These are phyloP conservation scores for Phellopilus nigrolimitatus DNA, from an alignment of 1,284 basidiomycete genomes.

Conservation along the genomic window DNA sequence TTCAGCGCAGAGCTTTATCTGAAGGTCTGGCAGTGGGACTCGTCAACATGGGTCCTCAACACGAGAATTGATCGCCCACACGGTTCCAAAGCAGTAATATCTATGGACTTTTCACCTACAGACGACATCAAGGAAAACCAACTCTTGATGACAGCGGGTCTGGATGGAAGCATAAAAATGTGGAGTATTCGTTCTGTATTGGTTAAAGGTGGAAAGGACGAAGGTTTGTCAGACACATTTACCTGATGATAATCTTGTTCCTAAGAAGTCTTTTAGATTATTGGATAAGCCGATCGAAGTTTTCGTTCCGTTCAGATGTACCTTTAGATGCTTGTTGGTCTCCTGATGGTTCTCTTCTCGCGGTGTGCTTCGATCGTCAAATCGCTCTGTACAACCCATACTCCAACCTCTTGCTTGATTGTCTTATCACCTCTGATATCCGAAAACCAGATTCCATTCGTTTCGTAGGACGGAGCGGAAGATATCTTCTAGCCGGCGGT, in stretches of 20 bases:
- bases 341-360: conserved; percentile 82
- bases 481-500: conserved; percentile 56
- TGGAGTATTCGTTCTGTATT: conserved; percentile 56
- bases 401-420: conserved; percentile 61
- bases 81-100: conserved; percentile 58
- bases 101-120: conserved; percentile 63
- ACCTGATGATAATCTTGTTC: neutral
- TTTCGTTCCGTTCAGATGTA: conserved; percentile 62
- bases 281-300: conserved; percentile 73
- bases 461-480: conserved; percentile 64
- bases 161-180: conserved; percentile 65
- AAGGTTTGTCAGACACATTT: conserved; percentile 39
- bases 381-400: conserved; percentile 77
- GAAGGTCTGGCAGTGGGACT: conserved; percentile 89
- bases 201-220: conserved; percentile 39
- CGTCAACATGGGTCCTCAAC: conserved; percentile 54
- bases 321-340: conserved; percentile 76
- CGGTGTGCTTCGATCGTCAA: conserved; percentile 64
- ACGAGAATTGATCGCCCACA: conserved; percentile 92
- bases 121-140: conserved; percentile 28
- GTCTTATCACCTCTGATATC: conserved; percentile 57
- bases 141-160: conserved; percentile 64
- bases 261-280: conserved; percentile 47
- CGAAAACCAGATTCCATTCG: conserved; percentile 40
- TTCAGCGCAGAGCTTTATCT: conserved; percentile 72